A percentile compares a stretch with the other conserved stretches of the same genome.
Conservation (phyloP, 306 rosid species). For the Vigna hirtella region DNA sequence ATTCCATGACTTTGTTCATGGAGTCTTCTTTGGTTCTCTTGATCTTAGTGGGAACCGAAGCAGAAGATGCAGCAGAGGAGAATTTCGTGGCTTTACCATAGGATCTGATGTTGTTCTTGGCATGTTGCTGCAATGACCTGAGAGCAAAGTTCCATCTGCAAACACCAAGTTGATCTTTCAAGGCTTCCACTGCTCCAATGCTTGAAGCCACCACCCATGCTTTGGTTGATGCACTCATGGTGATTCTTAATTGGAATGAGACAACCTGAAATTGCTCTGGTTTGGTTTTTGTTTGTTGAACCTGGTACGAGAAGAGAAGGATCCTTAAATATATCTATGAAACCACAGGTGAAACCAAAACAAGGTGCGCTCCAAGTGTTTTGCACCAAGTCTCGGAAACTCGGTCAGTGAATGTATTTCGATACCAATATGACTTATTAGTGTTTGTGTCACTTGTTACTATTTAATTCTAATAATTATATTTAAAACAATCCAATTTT, state of each 20-base stretch:
- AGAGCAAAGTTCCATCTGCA: constrained; percentile 73
- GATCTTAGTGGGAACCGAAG: constrained; percentile 47
- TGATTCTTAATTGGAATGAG: not conserved
- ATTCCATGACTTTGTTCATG: constrained; percentile 61
- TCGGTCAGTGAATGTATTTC: too few relatives aligned
- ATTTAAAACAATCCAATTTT: too few relatives aligned
- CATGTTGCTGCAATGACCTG: constrained; percentile 63
- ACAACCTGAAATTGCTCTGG: not conserved
- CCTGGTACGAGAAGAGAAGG: not conserved
- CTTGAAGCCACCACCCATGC: constrained; percentile 79
- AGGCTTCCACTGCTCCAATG: constrained; percentile 78
- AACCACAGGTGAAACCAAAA: constrained; percentile 22
- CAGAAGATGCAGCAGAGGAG: constrained; percentile 49
- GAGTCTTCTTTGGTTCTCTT: constrained; percentile 56
- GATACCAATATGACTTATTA: too few relatives aligned
- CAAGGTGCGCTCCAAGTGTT: constrained; percentile 31
- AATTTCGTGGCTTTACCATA: constrained; percentile 48
- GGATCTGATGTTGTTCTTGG: constrained; percentile 59
- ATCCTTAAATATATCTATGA: not conserved
- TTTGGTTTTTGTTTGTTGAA: not conserved
- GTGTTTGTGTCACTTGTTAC: too few relatives aligned
- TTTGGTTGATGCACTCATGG: constrained; percentile 51
- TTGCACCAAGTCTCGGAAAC: too few relatives aligned
- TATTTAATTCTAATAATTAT: too few relatives aligned
- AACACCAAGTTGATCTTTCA: constrained; percentile 75